Conservation (phyloP, 495 filamentous ascomycete species). For the Penicillium maclennaniae region DNA sequence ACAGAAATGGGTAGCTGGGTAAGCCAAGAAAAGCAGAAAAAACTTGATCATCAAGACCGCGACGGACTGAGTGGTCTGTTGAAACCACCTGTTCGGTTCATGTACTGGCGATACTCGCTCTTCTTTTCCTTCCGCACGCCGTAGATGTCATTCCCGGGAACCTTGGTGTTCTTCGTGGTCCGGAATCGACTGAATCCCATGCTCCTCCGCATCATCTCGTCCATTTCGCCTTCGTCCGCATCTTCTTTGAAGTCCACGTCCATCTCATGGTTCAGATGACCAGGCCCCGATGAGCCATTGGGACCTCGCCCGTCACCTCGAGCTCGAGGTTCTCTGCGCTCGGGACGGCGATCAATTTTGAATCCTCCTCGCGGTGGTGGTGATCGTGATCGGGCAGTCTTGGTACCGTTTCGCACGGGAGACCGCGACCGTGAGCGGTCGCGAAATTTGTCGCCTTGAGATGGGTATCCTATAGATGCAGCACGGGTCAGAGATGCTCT, state of each 20-base stretch:
- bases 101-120: constrained; percentile 95
- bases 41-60: constrained; percentile 19
- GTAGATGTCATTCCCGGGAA: constrained; percentile 83
- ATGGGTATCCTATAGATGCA: constrained; percentile 21
- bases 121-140: constrained; percentile 90
- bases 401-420: constrained; percentile 38
- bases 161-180: constrained; percentile 85
- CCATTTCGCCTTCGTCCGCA: constrained; percentile 62
- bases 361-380: constrained; percentile 36
- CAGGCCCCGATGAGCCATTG: constrained; percentile 24
- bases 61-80: constrained; percentile 80
- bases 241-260: constrained; percentile 45
- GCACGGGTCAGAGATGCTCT: neutral
- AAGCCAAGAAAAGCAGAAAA: neutral
- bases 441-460: constrained; percentile 38
- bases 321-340: constrained; percentile 30
- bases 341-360: constrained; percentile 30
- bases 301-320: constrained; percentile 20
- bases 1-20: neutral
- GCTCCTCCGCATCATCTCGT: constrained; percentile 71
- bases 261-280: constrained; percentile 36
- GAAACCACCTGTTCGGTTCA: constrained; percentile 97
- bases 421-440: constrained; percentile 43
- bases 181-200: constrained; percentile 89
- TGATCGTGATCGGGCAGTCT: constrained; percentile 29